These are phyloP conservation scores for Xylaria grammica DNA, from an alignment of 495 filamentous ascomycete genomes.

Conservation along the genomic window DNA sequence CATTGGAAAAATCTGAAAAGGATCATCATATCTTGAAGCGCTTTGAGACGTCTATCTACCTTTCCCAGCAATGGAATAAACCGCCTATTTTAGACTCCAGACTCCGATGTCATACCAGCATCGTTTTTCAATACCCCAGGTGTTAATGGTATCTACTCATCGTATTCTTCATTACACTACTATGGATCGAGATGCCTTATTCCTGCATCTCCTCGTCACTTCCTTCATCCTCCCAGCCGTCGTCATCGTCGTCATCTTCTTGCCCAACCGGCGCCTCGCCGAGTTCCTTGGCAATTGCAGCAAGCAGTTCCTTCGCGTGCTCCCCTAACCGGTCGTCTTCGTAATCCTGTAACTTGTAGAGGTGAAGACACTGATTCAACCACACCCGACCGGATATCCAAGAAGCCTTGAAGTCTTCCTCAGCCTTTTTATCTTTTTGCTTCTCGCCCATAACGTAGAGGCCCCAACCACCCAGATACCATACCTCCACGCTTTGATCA, in stretches of 20 bases:
- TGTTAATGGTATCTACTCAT: slow-evolving; percentile 35
- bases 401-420: slow-evolving; percentile 49
- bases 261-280: slow-evolving; percentile 55
- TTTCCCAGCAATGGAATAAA: slow-evolving; percentile 8
- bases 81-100: slow-evolving; percentile 31
- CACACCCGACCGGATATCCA: slow-evolving; percentile 66
- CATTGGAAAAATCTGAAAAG: slow-evolving; percentile 23
- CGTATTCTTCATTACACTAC: slow-evolving; percentile 26
- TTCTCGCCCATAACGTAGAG: slow-evolving; percentile 79
- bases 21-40: slow-evolving; percentile 16
- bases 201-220: slow-evolving; percentile 49
- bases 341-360: slow-evolving; percentile 68
- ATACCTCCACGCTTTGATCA: slow-evolving; percentile 90
- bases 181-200: slow-evolving; percentile 22
- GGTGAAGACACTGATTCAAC: slow-evolving; percentile 63
- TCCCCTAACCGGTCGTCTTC: slow-evolving; percentile 73
- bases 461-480: slow-evolving; percentile 96
- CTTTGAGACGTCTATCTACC: slow-evolving; percentile 19
- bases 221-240: slow-evolving; percentile 56
- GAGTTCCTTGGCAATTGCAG: slow-evolving; percentile 58
- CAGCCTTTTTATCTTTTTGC: slow-evolving; percentile 47
- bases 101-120: slow-evolving; percentile 34
- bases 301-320: slow-evolving; percentile 67
- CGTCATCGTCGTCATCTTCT: slow-evolving; percentile 54
- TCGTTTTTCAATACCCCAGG: slow-evolving; percentile 23